Conservation (phyloP, 1,139 yeast species). For the Meyerozyma guilliermondii region DNA sequence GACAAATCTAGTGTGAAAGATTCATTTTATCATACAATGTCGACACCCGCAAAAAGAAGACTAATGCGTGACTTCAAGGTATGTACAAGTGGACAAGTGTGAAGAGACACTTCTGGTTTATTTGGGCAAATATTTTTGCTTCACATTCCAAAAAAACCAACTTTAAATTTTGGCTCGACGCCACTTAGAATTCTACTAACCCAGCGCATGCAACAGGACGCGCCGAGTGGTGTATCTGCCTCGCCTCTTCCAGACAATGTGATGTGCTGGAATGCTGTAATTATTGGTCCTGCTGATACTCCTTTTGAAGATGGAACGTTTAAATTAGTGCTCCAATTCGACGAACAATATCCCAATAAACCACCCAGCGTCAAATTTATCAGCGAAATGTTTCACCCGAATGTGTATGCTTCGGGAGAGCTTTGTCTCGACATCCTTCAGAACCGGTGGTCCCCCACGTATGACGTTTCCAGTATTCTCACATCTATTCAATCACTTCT, state of each 20-base stretch:
- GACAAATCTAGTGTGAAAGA: neutral
- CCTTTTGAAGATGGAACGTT: conserved; percentile 99
- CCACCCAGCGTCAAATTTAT: conserved; percentile 91
- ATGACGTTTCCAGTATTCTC: conserved; percentile 94
- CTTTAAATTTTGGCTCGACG: neutral
- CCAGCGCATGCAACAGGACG: conserved; percentile 93
- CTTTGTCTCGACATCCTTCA: conserved; percentile 93
- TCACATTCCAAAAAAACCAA: too few species aligned
- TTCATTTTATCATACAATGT: conserved; percentile 45
- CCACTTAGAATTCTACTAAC: conserved; percentile 5
- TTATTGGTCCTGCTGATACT: conserved; percentile 95
- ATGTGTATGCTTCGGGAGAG: conserved; percentile 93
- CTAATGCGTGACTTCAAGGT: conserved; percentile 96
- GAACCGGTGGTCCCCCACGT: conserved; percentile 98
- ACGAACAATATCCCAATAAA: conserved; percentile 95
- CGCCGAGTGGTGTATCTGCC: conserved; percentile 97
- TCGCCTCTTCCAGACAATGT: conserved; percentile 96
- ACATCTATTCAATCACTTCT: conserved; percentile 83
- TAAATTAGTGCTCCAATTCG: conserved; percentile 79
- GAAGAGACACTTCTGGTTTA: neutral
- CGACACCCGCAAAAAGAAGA: conserved; percentile 97
- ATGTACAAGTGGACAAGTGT: conserved; percentile 18
- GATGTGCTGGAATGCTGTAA: conserved; percentile 97
- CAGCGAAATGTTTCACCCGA: conserved; percentile 96
- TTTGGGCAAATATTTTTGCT: too few species aligned